Evolutionary conservation across 2,329 filamentous ascomycete genomes (phyloP).

Genomic region (Exophiala dermatitidis): DNA sequence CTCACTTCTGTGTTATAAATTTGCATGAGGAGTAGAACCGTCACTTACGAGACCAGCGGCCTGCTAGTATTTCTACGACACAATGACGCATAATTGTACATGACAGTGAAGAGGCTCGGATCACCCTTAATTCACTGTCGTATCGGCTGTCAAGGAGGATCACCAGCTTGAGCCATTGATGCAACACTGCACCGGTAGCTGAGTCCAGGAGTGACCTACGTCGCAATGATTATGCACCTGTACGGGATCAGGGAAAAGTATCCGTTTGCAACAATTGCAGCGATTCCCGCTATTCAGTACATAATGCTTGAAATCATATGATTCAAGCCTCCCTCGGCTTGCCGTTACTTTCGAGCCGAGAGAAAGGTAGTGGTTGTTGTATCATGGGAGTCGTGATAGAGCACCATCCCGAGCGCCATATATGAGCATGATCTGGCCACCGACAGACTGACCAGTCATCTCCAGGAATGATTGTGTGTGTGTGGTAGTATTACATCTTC

Average conservation of each 20-base stretch:
- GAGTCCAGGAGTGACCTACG: too few relatives aligned
- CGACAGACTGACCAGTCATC: slow-evolving; percentile 1
- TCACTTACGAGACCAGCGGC: too few relatives aligned
- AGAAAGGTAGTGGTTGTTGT: slow-evolving; percentile 10
- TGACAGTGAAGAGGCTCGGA: too few relatives aligned
- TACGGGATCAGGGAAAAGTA: background rate
- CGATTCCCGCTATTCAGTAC: slow-evolving; percentile 14
- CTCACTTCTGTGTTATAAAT: too few relatives aligned
- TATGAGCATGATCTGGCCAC: slow-evolving; percentile 12
- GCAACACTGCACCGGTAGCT: too few relatives aligned
- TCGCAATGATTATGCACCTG: too few relatives aligned
- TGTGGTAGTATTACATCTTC: slow-evolving; percentile 35
- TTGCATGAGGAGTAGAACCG: too few relatives aligned
- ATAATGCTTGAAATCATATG: slow-evolving; percentile 12
- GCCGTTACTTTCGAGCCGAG: background rate
- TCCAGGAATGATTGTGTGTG: slow-evolving; percentile 5
- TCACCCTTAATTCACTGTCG: too few relatives aligned
- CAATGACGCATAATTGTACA: too few relatives aligned
- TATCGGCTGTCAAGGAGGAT: too few relatives aligned
- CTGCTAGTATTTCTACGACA: too few relatives aligned
- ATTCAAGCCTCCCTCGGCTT: background rate
- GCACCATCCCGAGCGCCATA: slow-evolving; percentile 21
- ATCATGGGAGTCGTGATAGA: slow-evolving; percentile 18
- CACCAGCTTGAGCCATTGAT: too few relatives aligned
- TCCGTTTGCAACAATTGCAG: slow-evolving; percentile 6